Base-by-base conservation (phyloP, 108 stramenopile species). In the Skeletonema tropicum region DNA sequence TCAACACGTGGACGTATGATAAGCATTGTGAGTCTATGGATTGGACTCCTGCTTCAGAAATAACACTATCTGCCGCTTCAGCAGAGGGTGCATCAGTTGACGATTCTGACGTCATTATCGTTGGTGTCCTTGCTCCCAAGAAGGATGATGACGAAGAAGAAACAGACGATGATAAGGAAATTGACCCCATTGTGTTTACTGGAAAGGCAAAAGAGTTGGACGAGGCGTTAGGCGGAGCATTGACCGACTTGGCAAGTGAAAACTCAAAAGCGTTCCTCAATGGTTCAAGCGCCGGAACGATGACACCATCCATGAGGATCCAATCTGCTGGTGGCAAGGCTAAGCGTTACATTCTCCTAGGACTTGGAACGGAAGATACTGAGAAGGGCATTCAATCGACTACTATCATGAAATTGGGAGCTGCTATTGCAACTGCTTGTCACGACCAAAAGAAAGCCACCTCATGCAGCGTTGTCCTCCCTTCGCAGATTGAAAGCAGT, bases 1-100 rank as follows among this genome's bases (percentile, higher is more conserved):
- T 94, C 70, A 66, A 76, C 14, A 96, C 91, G 0, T 96, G 95
- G 95, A 79, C 90, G 3, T 96, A 85, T 75, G 92, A 96, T 68
- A 78, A 80, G 35, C 85, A 89, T 8, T 93, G 91, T 67, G 81
- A 81, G 9, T 69, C 84, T 5, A 96, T 96, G 92, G 86, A 82
- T n/a, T 92, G 89, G 89, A 87, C 64, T 42, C 77, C 79, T 17
- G 33, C 90, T 12, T 58, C 79, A 15, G 65, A 61, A 9, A 82
- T 73, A 13, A 60, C 76, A 1, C 64, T 92, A 26, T 42, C 79
- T 31, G 74, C 72, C 17, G 39, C 29, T 17, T 14, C 72, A 17
- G 38, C 46, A 29, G 68, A 66, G 3, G 66, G 59, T 11, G 71
- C 81, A 21, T 62, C 57, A 46, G 49, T 83, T 26, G 80, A 83